Evolutionary conservation across 2,329 filamentous ascomycete genomes (phyloP), one percentile per base, ranked within the genome.

Genomic region (Gnomoniopsis smithogilvyi): DNA sequence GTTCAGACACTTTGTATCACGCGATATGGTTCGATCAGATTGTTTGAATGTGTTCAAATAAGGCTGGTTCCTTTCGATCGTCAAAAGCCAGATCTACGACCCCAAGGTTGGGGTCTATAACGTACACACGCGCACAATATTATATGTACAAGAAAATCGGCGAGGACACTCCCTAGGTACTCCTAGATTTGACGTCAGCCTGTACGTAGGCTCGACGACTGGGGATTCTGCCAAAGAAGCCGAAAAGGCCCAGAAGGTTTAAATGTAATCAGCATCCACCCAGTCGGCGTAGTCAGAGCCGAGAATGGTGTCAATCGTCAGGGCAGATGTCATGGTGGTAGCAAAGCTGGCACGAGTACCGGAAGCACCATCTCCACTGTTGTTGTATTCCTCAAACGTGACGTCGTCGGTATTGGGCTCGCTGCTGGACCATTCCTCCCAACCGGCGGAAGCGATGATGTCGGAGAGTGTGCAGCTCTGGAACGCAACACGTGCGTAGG

Each of bases 391-490:
- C 17, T 70, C 73, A 56, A 79, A 83, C 63, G 80, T 80, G 66
- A 84, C 72, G 62, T 82, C 81, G 70, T 81, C 82, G 19, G 82
- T 72, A 22, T 14, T 22, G 45, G 60, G 7, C 12, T 51, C 51
- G 41, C 50, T 83, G 26, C 62, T 69, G 51, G 72, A 73, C 82
- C 82, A 85, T 36, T 70, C 64, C n/a, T 68, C 67, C 81, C 82
- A 84, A 2, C 82, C 82, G 11, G 75, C 75, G 7, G 69, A 60
- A 61, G 82, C 81, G 64, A 86, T 76, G n/a, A 84, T 78, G 22
- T 70, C 69, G 8, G 71, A 71, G 58, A 85, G 65, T 6, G 63
- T 62, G 3, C 76, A 78, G 21, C 74, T 70, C 68, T 83, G 81
- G 68, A 82, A 78, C 11, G 76, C 73, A 15, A 83, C 80, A 17